phyloP scores from a whole-genome alignment of 768 basidiomycete species.

The Panellus pusillus region DNA sequence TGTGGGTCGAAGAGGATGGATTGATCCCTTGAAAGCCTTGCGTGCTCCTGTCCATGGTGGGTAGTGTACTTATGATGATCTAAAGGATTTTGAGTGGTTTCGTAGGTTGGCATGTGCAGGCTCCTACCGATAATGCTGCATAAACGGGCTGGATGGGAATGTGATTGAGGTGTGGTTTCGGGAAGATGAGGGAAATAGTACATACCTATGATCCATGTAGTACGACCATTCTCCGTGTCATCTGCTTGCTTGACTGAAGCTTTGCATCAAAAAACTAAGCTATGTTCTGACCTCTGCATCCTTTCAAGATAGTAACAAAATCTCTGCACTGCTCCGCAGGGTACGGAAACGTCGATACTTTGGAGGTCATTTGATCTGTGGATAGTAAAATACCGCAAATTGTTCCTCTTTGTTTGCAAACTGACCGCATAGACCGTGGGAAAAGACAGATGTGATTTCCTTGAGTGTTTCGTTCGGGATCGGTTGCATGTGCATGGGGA shows the following conservation, averaged over 20 bases:
- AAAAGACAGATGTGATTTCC: constrained; percentile 50
- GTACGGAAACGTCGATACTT: constrained; percentile 59
- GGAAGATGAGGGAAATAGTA: constrained; percentile 3
- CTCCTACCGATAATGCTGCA: constrained; percentile 47
- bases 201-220: constrained; percentile 44
- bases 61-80: constrained; percentile 51
- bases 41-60: constrained; percentile 54
- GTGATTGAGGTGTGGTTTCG: neutral
- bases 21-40: constrained; percentile 54
- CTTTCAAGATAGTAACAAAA: constrained; percentile 46
- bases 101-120: neutral
- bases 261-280: too few relatives aligned
- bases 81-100: constrained; percentile 24
- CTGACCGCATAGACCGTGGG: constrained; percentile 57
- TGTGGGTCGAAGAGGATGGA: constrained; percentile 40
- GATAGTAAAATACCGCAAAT: neutral
- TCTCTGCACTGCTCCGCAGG: constrained; percentile 42
- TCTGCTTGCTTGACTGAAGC: constrained; percentile 14
- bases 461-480: constrained; percentile 38
- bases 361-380: constrained; percentile 62
- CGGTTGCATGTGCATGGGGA: constrained; percentile 51
- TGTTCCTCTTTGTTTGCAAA: neutral
- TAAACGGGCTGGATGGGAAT: constrained; percentile 40
- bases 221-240: constrained; percentile 41
- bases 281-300: constrained; percentile 38